These are phyloP conservation scores for Acanthamoeba lenticulata DNA, from an alignment of 208 protist species.

Conservation along the genomic window DNA sequence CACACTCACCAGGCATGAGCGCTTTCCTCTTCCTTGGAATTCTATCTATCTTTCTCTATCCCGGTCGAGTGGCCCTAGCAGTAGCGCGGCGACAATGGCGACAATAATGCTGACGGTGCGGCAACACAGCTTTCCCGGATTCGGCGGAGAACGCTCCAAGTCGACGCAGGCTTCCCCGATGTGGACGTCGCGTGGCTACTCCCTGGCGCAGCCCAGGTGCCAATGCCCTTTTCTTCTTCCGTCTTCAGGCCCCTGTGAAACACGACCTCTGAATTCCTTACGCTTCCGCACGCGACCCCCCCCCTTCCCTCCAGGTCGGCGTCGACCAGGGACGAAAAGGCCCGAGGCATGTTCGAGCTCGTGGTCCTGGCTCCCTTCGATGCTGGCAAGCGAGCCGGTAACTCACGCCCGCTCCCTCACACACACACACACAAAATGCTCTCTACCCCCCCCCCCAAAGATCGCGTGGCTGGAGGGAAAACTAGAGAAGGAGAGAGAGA, in stretches of 20 bases:
- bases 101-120: no score
- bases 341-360: background rate
- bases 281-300: no score
- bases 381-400: background rate
- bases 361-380: background rate
- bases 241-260: no score
- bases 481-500: no score
- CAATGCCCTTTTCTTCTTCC: background rate
- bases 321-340: background rate
- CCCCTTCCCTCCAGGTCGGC: background rate
- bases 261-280: no score
- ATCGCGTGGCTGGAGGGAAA: background rate
- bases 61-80: no score
- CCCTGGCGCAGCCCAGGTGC: background rate
- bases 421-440: no score
- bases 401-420: background rate
- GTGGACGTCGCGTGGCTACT: background rate
- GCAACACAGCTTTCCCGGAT: background rate
- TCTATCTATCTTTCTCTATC: no score
- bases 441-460: background rate
- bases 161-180: background rate
- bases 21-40: background rate
- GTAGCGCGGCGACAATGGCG: no score
- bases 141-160: background rate
- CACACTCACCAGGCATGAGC: background rate